phyloP scores from a whole-genome alignment of 1,139 yeast species.

The Geotrichum klebahnii region DNA sequence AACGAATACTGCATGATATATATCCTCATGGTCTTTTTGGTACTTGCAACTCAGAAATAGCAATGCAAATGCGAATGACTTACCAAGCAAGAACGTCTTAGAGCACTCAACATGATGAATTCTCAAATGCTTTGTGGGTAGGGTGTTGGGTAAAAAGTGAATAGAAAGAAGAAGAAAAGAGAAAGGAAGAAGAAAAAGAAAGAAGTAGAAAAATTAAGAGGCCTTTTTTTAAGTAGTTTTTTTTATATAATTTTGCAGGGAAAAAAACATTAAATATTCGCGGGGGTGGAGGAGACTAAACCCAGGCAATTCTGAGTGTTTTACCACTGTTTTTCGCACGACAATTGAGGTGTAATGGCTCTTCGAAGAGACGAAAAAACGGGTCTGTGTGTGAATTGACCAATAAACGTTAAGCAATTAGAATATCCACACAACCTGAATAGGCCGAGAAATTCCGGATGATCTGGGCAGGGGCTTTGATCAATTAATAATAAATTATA shows the following conservation, averaged over 20 bases:
- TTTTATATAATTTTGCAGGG: no score
- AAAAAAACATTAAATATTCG: no score
- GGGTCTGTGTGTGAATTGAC: neutral
- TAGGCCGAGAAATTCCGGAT: neutral
- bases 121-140: conserved; percentile 6
- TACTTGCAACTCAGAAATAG: no score
- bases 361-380: no score
- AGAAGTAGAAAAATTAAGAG: no score
- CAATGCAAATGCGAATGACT: conserved; percentile 14
- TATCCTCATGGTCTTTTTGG: no score
- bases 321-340: no score
- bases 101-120: conserved; percentile 28
- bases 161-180: neutral
- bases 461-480: neutral
- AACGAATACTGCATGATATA: neutral
- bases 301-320: no score
- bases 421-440: no score
- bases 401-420: neutral
- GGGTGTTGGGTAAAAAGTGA: conserved; percentile 10
- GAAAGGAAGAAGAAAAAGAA: conserved; percentile 3
- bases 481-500: neutral
- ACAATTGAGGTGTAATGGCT: no score
- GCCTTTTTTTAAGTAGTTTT: no score
- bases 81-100: conserved; percentile 30
- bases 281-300: no score